Percentiles rank a stretch among this genome's conserved stretches.
These are phyloP conservation scores for Ophidiomyces ophidiicola DNA, from an alignment of 2,329 filamentous ascomycete species.

Conservation along the genomic window DNA sequence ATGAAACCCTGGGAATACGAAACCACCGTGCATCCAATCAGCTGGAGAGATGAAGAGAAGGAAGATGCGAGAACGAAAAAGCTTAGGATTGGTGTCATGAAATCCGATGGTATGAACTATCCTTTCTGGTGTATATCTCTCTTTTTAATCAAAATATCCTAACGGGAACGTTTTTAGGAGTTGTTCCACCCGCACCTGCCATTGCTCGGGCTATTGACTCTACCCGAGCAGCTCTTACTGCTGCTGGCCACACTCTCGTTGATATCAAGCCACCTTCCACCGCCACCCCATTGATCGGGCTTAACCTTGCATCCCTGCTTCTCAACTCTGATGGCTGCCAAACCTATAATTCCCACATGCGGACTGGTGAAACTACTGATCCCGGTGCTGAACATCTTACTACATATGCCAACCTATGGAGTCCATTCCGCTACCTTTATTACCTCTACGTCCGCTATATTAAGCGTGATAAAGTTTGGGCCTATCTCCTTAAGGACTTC, in stretches of 20 bases:
- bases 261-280: slow-evolving; percentile 54
- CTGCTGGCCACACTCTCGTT: slow-evolving; percentile 62
- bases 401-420: slow-evolving; percentile 59
- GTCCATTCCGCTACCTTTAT: slow-evolving; percentile 69
- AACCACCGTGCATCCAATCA: slow-evolving; percentile 70
- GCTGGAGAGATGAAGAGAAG: slow-evolving; percentile 56
- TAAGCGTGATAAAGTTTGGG: slow-evolving; percentile 63
- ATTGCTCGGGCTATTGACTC: slow-evolving; percentile 64
- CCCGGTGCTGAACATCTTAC: slow-evolving; percentile 62
- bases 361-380: slow-evolving; percentile 67
- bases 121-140: neutral
- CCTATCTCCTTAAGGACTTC: slow-evolving; percentile 61
- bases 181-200: slow-evolving; percentile 76
- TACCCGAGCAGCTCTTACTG: slow-evolving; percentile 55
- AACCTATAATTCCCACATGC: slow-evolving; percentile 66
- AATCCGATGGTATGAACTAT: slow-evolving; percentile 47
- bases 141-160: slow-evolving; percentile 1
- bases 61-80: slow-evolving; percentile 49
- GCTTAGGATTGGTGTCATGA: slow-evolving; percentile 63
- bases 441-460: slow-evolving; percentile 84
- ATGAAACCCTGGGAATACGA: slow-evolving; percentile 89
- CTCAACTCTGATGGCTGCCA: slow-evolving; percentile 74
- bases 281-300: slow-evolving; percentile 64
- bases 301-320: slow-evolving; percentile 64
- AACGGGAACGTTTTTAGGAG: slow-evolving; percentile 34